Conservation (phyloP, 139 green algal species). For the Choricystis sp. region DNA sequence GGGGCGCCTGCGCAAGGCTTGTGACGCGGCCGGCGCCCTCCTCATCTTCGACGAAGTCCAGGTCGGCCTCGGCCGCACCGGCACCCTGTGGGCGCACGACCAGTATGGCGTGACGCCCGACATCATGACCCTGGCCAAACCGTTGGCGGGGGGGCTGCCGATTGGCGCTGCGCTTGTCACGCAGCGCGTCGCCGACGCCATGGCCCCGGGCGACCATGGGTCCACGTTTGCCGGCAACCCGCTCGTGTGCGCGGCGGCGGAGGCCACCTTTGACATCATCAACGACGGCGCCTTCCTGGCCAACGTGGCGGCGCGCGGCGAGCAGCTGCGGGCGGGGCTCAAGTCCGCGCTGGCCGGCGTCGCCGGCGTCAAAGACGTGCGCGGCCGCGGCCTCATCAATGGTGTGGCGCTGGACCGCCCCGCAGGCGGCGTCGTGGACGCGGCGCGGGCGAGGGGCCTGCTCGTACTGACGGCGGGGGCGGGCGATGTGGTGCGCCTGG, state of each 20-base stretch:
- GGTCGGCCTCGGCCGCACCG: constrained; percentile 61
- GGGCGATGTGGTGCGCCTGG: constrained; percentile 85
- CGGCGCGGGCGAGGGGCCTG: constrained; percentile 55
- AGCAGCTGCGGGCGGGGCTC: constrained; percentile 54
- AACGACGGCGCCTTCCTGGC: constrained; percentile 66
- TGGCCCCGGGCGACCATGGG: constrained; percentile 85
- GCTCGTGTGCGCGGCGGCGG: constrained; percentile 70
- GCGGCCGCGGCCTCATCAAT: constrained; percentile 74
- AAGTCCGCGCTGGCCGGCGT: constrained; percentile 42
- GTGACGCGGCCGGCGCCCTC: constrained; percentile 80
- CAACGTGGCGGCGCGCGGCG: constrained; percentile 53
- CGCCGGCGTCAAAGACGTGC: constrained; percentile 53
- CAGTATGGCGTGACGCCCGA: constrained; percentile 78
- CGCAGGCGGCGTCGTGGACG: constrained; percentile 19
- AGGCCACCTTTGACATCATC: constrained; percentile 67
- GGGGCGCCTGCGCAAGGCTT: constrained; percentile 67
- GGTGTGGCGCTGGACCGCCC: constrained; percentile 80
- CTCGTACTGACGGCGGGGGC: constrained; percentile 85
- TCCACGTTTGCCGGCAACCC: constrained; percentile 95
- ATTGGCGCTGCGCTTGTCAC: constrained; percentile 90
- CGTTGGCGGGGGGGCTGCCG: constrained; percentile 86
- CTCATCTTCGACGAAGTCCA: constrained; percentile 97
- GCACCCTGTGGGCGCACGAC: constrained; percentile 85
- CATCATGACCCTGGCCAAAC: constrained; percentile 96
- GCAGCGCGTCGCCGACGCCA: constrained; percentile 77